phyloP scores from a whole-genome alignment of 305 asterid genomes.

The Fraxinus platypoda region DNA sequence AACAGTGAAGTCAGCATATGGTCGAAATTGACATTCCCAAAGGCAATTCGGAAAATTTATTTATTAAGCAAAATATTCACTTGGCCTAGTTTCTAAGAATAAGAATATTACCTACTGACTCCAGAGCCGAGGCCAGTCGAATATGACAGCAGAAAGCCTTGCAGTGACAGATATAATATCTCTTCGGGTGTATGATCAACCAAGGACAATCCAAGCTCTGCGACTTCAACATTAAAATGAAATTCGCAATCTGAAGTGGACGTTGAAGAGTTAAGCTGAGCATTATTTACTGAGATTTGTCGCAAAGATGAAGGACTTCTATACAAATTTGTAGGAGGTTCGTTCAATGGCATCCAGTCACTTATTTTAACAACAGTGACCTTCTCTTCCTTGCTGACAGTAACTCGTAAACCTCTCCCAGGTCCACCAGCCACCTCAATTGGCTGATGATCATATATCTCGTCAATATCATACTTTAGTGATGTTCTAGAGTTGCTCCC shows the following conservation, averaged over 20 bases:
- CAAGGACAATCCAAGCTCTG: conserved; percentile 92
- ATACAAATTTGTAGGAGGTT: conserved; percentile 38
- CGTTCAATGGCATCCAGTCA: conserved; percentile 86
- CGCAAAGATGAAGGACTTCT: conserved; percentile 48
- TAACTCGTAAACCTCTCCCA: conserved; percentile 62
- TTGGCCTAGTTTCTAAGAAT: not conserved
- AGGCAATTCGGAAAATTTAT: conserved; percentile 7
- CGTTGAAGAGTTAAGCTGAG: conserved; percentile 53
- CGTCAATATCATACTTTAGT: conserved; percentile 81
- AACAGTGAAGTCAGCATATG: conserved; percentile 16
- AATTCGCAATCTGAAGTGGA: conserved; percentile 64
- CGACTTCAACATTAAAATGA: conserved; percentile 86
- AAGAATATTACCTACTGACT: conserved; percentile 72
- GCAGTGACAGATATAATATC: conserved; percentile 82
- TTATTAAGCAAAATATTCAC: conserved; percentile 11
- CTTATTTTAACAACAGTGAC: conserved; percentile 79
- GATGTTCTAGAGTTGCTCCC: conserved; percentile 69
- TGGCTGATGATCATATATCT: conserved; percentile 84
- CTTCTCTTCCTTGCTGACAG: conserved; percentile 84
- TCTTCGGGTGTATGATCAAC: conserved; percentile 99
- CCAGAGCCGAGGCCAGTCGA: conserved; percentile 97
- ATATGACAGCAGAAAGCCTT: conserved; percentile 80
- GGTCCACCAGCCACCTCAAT: conserved; percentile 62
- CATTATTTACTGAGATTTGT: conserved; percentile 43
- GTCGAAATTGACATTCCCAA: conserved; percentile 2